Conservation (phyloP, 1,139 yeast genomes). For the Trichomonascaceae sp. region DNA sequence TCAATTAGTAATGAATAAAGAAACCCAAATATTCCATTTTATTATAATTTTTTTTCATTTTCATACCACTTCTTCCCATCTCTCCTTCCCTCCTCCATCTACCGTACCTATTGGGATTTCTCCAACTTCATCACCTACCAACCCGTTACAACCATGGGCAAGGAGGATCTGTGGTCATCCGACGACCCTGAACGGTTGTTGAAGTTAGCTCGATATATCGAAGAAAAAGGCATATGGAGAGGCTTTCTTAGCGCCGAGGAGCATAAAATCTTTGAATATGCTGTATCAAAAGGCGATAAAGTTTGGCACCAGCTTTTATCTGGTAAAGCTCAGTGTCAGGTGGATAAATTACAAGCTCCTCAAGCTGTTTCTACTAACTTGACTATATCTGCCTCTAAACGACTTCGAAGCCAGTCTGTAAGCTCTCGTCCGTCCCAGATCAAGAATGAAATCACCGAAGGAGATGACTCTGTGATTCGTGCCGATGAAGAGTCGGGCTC, state of each 20-base stretch:
- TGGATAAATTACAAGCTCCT: slow-evolving; percentile 1
- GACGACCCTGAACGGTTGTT: slow-evolving; percentile 32
- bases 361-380: background rate
- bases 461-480: background rate
- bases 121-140: slow-evolving; percentile 4
- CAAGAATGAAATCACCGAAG: slow-evolving; percentile 7
- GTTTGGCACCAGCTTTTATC: slow-evolving; percentile 33
- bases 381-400: background rate
- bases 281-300: slow-evolving; percentile 29
- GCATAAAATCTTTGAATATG: slow-evolving; percentile 33
- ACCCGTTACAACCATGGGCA: slow-evolving; percentile 1
- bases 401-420: background rate
- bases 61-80: background rate
- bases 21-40: background rate
- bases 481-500: slow-evolving; percentile 1
- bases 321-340: slow-evolving; percentile 29
- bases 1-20: background rate
- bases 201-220: slow-evolving; percentile 34
- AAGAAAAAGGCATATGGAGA: slow-evolving; percentile 35
- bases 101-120: background rate
- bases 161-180: slow-evolving; percentile 31
- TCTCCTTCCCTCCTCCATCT: background rate
- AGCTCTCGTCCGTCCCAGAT: background rate
- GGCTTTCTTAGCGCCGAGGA: slow-evolving; percentile 35
- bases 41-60: background rate